Percentiles rank a stretch among this genome's conserved stretches.
These are phyloP conservation scores for barley (Hordeum vulgare) DNA, from an alignment of 176 grass and related monocot genomes.

Conservation along the genomic window MorexV3_pseudomolecules_assembly NC_058523.1:224953647-224954146, in stretches of 20 bases:
- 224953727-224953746: too few relatives aligned
- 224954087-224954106: slow-evolving; percentile 1
- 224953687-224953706: too few relatives aligned
- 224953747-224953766: too few relatives aligned
- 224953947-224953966: background rate
- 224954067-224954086: slow-evolving; percentile 9
- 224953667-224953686: too few relatives aligned
- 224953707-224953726: too few relatives aligned
- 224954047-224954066: background rate
- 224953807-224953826: too few relatives aligned
- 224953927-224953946: background rate
- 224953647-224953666: too few relatives aligned
- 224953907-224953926: background rate
- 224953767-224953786: too few relatives aligned
- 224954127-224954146: slow-evolving; percentile 96
- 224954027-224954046: slow-evolving; percentile 1
- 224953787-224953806: too few relatives aligned
- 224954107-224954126: slow-evolving; percentile 21
- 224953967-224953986: slow-evolving; percentile 13
- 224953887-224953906: background rate
- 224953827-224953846: background rate
- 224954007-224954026: background rate
- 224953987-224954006: background rate
- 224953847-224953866: background rate
- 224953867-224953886: background rate